Evolutionary conservation across 2,329 filamentous ascomycete genomes (phyloP), one percentile per base, ranked within the genome.

Genomic region (Chaetomium sp.): DNA sequence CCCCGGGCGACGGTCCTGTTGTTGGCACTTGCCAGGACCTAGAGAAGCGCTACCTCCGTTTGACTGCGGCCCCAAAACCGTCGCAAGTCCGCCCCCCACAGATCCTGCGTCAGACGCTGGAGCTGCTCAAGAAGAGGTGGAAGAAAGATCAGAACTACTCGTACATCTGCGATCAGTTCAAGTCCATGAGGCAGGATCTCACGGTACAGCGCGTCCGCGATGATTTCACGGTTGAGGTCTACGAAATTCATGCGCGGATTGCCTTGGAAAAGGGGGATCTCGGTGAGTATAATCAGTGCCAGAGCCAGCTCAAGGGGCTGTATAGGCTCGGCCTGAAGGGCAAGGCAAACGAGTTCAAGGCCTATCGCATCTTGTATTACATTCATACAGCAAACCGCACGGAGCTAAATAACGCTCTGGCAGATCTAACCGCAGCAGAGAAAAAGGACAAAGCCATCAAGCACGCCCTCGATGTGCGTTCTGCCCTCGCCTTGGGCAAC

Each of bases 211-310:
- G 92, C 74, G 93, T 99, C 80, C 93, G 92, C 80, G 97, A 93
- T 78, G 91, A 96, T 60, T 98, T 99, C 76, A 98, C 95, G 29
- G 93, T 98, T 69, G 90, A 86, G 68, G 95, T 97, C 56, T 99
- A 99, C 79, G 95, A 99, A 81, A 96, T 94, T 67, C 95, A 99
- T 80, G 95, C 94, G 69, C 90, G 95, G 67, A 98, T 99, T 80
- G 95, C 95, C 71, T 84, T 99, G 79, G 94, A 99, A 80, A 97
- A 96, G 85, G 93, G 91, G 80, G 95, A 99, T 83, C 87, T 98
- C 83, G 94, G 95, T 99, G 95, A 99, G 95, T 99, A 99, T 95
- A 99, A 99, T 83, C 95, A 99, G 85, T 99, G 95, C 80, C 95
- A 99, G 83, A 98, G 95, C 74, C 95, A 99, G 82, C 84, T 99